Conservation (phyloP, 2,329 filamentous ascomycete species). For the Pseudogymnoascus sp. region DNA sequence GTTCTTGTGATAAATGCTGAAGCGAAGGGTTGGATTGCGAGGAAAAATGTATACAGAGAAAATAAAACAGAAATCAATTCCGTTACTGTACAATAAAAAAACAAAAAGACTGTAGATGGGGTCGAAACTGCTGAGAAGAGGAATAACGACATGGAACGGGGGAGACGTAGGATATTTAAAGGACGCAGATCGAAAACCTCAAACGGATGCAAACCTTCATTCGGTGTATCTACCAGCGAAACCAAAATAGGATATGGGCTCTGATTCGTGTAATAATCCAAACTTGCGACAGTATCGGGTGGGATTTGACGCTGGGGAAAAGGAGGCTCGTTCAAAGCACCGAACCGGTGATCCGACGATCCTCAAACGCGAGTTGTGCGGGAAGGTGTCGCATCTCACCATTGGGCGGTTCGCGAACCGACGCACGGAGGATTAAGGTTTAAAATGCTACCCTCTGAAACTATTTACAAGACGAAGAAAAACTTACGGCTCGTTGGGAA, state of each 20-base stretch:
- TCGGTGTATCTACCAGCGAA: background rate
- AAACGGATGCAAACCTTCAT: background rate
- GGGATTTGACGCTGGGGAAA: background rate
- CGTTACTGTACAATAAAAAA: background rate
- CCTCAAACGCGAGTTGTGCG: background rate
- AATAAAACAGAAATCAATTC: conserved; percentile 5
- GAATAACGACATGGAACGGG: background rate
- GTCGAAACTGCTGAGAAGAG: background rate
- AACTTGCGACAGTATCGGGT: background rate
- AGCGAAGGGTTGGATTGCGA: background rate
- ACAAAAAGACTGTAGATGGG: background rate
- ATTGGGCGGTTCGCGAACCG: background rate
- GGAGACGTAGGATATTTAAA: background rate
- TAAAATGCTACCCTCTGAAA: background rate
- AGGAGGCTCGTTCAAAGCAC: background rate
- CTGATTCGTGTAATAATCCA: conserved; percentile 7
- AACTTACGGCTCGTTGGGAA: background rate
- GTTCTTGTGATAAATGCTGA: conserved; percentile 24
- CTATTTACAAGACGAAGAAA: background rate
- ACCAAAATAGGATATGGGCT: background rate
- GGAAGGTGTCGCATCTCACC: background rate
- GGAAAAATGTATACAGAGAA: background rate
- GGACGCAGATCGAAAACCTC: background rate
- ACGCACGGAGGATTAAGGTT: background rate
- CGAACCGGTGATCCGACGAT: background rate